Base-by-base conservation (phyloP, 306 rosid species). In the Rosa multiflora region DNA sequence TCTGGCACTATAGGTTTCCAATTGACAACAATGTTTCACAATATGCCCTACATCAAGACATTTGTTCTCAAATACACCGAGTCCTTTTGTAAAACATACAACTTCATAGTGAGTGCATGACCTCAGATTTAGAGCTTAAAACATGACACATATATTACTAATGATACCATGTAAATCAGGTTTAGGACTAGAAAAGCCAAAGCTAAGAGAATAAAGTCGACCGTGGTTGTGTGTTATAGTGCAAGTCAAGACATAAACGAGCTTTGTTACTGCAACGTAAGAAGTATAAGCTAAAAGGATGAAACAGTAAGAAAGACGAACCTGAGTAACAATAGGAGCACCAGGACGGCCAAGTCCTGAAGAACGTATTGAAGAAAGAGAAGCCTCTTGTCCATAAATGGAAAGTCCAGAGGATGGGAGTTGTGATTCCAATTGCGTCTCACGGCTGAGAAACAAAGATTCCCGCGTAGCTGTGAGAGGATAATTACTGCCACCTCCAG, bases 241-340 rank as follows among this genome's bases (percentile, higher is more conserved):
- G 43, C 26, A 74, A 10, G 71, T 48, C 21, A 32, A 13, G 51
- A 52, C 23, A 10, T 35, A 21, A 42, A 14, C 40, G 42, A 42
- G 62, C 40, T 11, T 66, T 49, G 47, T 67, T 61, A 52, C 58
- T 75, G 35, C 35, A 37, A 76, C 47, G 21, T 46, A 71, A 56
- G 29, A 58, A 83, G 66, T 79, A 13, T 53, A 72, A 70, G 83
- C 59, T 13, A 42, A 68, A 63, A 81, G 49, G 52, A 8, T 37
- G 59, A 42, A 62, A 72, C 17, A 43, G 66, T 78, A 32, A 75
- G 71, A 79, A 70, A 23, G 66, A 75, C 89, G 72, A 75, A 96
- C 99, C 88, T 90, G 97, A 79, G 99, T 91, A 75, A 96, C 93
- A 80, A 96, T 88, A 74, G 99, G 92, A 79, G 90, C 90, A 83